Evolutionary conservation across 306 rosid genomes (phyloP), one percentile per base, ranked within the genome.

Genomic region (Quercus engelmannii): DNA sequence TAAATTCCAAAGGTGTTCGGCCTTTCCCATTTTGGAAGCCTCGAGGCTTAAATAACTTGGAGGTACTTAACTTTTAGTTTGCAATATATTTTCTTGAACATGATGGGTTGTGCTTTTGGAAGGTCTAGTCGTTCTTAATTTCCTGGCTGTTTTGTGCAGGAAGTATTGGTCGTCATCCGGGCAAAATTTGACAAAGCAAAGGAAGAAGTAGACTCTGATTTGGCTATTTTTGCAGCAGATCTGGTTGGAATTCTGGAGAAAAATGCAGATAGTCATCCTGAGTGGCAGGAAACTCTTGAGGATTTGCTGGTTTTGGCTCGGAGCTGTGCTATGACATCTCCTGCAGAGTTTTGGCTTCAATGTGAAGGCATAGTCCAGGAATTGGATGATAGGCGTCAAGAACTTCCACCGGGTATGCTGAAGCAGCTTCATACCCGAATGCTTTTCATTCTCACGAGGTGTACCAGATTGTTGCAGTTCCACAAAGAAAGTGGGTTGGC

Each of bases 291-390:
- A 84, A 93, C 97, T 59, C 89, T 95, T 83, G 99, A 95, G 85
- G 99, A 95, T 83, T 91, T 95, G 88, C 86, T 95, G 80, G 63
- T 95, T 89, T 90, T 93, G 88, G 99, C 99, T 77, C 92, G 98
- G 86, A 88, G 94, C 49, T 95, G 99, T 90, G 98, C 98, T 49
- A 86, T 95, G 93, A 86, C 99, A 54, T 86, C 97, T 31, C 65
- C 99, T 69, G 97, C 90, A 75, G 97, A 95, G 70, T 95, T 95
- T 88, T 95, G 99, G 99, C 96, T 93, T 86, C 97, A 91, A 78
- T 95, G 99, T 87, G 99, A 95, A 88, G 79, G 98, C 83, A 91
- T 93, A 83, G 99, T 95, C 83, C 99, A 93, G 89, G 99, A 95
- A 38, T 93, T 95, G 89, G 99, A 95, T 85, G 99, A 95, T 86